phyloP scores from a whole-genome alignment of 257 asterid genomes.

The Gentiana straminea region DNA sequence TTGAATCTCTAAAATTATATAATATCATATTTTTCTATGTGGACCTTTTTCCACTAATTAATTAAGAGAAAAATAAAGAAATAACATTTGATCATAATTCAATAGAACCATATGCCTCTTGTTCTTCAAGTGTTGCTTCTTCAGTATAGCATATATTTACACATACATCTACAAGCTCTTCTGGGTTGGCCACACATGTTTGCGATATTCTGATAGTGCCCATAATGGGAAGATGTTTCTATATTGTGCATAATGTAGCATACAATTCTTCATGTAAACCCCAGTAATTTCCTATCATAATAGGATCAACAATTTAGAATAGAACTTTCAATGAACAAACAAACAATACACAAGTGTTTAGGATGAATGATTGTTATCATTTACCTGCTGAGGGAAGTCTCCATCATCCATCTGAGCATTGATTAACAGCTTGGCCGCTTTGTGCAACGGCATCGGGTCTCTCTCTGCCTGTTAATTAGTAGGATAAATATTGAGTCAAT shows the following conservation, averaged over 20 bases:
- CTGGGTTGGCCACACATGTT: slow-evolving; percentile 43
- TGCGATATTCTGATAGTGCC: slow-evolving; percentile 78
- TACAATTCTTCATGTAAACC: slow-evolving; percentile 67
- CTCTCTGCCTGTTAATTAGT: slow-evolving; percentile 37
- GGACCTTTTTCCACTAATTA: no score
- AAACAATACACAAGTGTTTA: no score
- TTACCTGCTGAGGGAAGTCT: slow-evolving; percentile 68
- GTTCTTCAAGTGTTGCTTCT: no score
- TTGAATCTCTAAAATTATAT: no score
- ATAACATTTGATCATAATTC: no score
- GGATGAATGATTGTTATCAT: no score
- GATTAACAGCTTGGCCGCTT: slow-evolving; percentile 52
- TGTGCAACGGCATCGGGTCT: slow-evolving; percentile 45
- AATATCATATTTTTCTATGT: no score
- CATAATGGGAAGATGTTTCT: slow-evolving; percentile 57
- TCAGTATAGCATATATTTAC: no score
- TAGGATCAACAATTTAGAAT: not conserved
- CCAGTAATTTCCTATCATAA: slow-evolving; percentile 53
- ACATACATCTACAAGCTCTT: no score
- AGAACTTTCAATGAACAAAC: not conserved
- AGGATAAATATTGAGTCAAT: not conserved
- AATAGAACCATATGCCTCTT: no score
- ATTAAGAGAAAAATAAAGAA: no score
- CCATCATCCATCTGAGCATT: slow-evolving; percentile 65
- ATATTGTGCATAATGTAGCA: slow-evolving; percentile 63